phyloP scores from a whole-genome alignment of 2,329 filamentous ascomycete genomes.

The Talaromyces sp. region DNA sequence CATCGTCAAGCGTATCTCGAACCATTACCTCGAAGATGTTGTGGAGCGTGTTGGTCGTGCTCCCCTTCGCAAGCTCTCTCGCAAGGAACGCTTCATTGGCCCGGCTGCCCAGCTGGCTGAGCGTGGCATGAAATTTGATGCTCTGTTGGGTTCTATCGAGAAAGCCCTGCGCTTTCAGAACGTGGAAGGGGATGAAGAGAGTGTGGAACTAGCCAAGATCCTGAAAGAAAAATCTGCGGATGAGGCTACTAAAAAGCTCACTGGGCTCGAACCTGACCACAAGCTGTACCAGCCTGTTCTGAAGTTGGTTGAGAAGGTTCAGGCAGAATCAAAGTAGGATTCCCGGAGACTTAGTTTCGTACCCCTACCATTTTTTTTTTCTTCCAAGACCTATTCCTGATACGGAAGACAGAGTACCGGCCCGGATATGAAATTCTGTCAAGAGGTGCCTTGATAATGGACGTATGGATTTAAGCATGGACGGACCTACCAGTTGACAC shows the following conservation, averaged over 20 bases:
- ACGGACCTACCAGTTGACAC: neutral
- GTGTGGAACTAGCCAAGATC: constrained; percentile 74
- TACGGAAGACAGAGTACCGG: neutral
- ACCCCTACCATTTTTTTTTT: neutral
- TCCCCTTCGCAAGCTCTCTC: constrained; percentile 84
- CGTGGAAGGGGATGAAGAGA: constrained; percentile 87
- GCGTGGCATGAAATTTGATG: constrained; percentile 64
- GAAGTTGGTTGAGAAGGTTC: constrained; percentile 75
- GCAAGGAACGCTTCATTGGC: constrained; percentile 93
- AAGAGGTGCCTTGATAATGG: constrained; percentile 25
- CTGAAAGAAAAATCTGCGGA: constrained; percentile 68
- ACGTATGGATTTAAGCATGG: neutral
- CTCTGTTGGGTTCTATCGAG: constrained; percentile 76
- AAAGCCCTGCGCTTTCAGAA: constrained; percentile 95
- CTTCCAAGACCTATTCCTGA: neutral
- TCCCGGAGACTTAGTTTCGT: neutral
- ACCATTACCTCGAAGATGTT: constrained; percentile 84
- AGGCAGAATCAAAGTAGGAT: constrained; percentile 39
- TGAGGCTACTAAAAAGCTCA: constrained; percentile 73
- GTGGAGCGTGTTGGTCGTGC: constrained; percentile 94
- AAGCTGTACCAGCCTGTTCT: constrained; percentile 72
- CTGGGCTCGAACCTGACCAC: constrained; percentile 69
- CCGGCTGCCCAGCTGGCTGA: constrained; percentile 87
- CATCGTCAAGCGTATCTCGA: constrained; percentile 89
- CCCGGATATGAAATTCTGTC: neutral